These are phyloP conservation scores for Colletotrichum chlorophyti DNA, from an alignment of 2,329 filamentous ascomycete genomes.

Conservation along the genomic window DNA sequence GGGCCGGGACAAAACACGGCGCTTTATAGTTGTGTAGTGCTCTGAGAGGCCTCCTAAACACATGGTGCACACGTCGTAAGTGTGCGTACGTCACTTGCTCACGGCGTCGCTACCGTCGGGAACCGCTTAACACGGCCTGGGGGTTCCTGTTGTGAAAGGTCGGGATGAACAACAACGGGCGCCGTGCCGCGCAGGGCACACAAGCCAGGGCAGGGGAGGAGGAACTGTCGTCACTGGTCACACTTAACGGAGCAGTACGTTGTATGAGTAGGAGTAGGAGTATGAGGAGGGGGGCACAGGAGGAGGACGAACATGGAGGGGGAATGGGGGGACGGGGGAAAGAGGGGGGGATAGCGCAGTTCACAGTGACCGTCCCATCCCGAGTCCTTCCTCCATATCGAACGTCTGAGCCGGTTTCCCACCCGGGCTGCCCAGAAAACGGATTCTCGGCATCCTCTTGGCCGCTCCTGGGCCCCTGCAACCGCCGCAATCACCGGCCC, in stretches of 20 bases:
- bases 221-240: too few species aligned
- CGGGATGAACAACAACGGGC: neutral
- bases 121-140: neutral
- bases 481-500: neutral
- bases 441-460: slow-evolving; percentile 19
- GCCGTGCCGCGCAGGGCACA: neutral
- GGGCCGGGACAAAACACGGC: slow-evolving; percentile 18
- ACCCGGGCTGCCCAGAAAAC: slow-evolving; percentile 6
- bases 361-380: too few species aligned
- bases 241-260: too few species aligned
- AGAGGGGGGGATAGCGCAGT: neutral
- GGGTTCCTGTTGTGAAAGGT: neutral
- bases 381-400: neutral
- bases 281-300: too few species aligned
- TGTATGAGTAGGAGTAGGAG: too few species aligned
- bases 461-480: neutral
- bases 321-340: neutral
- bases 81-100: slow-evolving; percentile 22
- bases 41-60: slow-evolving; percentile 22
- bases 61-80: slow-evolving; percentile 9
- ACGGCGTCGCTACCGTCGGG: neutral
- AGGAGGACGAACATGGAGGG: neutral
- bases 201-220: too few species aligned
- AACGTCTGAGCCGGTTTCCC: neutral
- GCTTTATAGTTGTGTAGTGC: slow-evolving; percentile 24